phyloP scores from a whole-genome alignment of 1,284 basidiomycete genomes.

The Cryptococcus maquisensis region DNA sequence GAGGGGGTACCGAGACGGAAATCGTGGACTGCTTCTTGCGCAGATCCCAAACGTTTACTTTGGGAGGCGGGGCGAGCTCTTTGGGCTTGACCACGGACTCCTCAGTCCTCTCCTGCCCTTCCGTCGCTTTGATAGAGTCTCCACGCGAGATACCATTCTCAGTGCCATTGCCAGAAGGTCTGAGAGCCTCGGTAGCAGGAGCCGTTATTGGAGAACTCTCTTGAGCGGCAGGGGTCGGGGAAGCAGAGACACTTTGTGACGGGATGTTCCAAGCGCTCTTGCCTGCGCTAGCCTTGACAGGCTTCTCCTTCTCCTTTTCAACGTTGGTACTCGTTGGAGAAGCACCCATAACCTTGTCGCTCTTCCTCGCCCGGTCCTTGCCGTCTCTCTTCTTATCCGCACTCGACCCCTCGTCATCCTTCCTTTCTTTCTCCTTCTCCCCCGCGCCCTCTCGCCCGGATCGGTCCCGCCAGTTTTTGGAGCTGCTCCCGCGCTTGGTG shows the following conservation, averaged over 20 bases:
- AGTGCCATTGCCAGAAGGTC: too few species aligned
- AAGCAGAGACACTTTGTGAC: background rate
- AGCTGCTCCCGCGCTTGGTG: conserved; percentile 32
- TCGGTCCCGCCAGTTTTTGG: conserved; percentile 32
- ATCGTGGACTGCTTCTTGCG: conserved; percentile 27
- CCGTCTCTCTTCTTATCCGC: background rate
- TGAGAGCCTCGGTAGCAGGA: background rate
- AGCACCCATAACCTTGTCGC: too few species aligned
- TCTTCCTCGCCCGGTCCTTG: too few species aligned
- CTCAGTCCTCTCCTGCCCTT: background rate
- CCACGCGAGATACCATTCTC: too few species aligned
- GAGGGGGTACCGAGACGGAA: background rate
- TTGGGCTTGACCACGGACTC: conserved; percentile 8
- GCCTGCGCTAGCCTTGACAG: conserved; percentile 9
- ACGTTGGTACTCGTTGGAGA: too few species aligned
- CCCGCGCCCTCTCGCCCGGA: conserved; percentile 9
- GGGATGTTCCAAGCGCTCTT: conserved; percentile 10
- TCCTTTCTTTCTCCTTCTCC: background rate
- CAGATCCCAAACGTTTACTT: conserved; percentile 42
- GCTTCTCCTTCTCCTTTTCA: conserved; percentile 7
- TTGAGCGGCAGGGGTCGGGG: background rate
- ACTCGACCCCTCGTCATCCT: background rate
- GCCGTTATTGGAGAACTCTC: too few species aligned
- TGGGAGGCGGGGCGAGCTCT: conserved; percentile 21
- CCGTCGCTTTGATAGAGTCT: conserved; percentile 3